These are phyloP conservation scores for Trypanosoma avium DNA, from an alignment of 208 protist genomes.

Conservation along the genomic window DNA sequence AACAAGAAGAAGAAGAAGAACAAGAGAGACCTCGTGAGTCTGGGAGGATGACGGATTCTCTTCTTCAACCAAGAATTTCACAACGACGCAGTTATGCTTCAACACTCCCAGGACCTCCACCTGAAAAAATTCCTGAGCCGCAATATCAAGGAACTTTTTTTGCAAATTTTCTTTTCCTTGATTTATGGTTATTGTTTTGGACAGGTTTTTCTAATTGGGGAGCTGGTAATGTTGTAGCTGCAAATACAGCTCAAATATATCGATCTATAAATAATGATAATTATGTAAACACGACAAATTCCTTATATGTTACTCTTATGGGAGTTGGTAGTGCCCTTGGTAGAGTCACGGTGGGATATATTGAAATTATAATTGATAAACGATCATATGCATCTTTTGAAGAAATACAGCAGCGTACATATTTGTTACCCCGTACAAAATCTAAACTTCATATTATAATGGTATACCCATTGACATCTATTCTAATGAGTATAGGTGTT, in stretches of 20 bases:
- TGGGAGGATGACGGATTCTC: background rate
- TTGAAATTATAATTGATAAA: constrained; percentile 48
- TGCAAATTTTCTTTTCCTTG: constrained; percentile 44
- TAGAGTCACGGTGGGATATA: constrained; percentile 43
- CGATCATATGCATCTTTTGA: background rate
- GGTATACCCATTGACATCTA: constrained; percentile 37
- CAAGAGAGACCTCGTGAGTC: background rate
- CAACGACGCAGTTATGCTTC: constrained; percentile 16
- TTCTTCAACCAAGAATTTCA: constrained; percentile 26
- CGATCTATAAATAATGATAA: constrained; percentile 49
- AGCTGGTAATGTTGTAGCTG: constrained; percentile 56
- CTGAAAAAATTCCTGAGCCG: constrained; percentile 22
- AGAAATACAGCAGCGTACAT: constrained; percentile 23
- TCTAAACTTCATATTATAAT: constrained; percentile 33
- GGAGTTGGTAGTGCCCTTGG: constrained; percentile 64
- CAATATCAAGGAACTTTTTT: constrained; percentile 20
- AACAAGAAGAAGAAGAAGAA: too few relatives aligned
- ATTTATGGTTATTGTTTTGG: constrained; percentile 58
- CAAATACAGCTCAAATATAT: constrained; percentile 79
- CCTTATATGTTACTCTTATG: constrained; percentile 55
- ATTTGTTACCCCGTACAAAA: constrained; percentile 3
- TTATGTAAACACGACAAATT: constrained; percentile 30
- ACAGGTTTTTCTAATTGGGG: constrained; percentile 65
- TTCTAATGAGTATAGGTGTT: constrained; percentile 39
- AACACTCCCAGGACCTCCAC: background rate